A percentile compares a stretch with the other conserved stretches of the same genome.
Evolutionary conservation across 1,139 yeast species (phyloP).

Genomic region (Diutina rugosa): DNA sequence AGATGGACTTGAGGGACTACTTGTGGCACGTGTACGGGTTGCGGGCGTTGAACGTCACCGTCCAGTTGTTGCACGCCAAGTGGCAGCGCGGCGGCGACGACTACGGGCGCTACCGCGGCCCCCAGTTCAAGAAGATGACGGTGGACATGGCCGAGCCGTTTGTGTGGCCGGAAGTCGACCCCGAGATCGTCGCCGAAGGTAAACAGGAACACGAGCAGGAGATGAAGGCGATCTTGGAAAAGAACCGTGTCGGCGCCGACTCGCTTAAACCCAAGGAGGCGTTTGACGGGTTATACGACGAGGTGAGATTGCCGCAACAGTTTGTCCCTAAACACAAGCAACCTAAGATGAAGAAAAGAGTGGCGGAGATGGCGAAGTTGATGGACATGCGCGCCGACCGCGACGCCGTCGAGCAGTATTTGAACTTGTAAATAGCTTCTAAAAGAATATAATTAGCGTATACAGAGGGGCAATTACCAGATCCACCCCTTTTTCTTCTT

Average conservation of each 20-base stretch:
- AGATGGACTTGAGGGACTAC: slow-evolving; percentile 83
- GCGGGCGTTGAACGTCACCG: slow-evolving; percentile 77
- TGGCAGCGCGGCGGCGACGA: slow-evolving; percentile 49
- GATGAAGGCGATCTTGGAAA: slow-evolving; percentile 9
- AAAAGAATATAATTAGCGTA: no score
- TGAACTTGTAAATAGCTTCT: slow-evolving; percentile 7
- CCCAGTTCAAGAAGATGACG: slow-evolving; percentile 89
- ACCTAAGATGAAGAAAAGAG: slow-evolving; percentile 25
- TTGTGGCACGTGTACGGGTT: slow-evolving; percentile 79
- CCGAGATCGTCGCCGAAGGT: slow-evolving; percentile 5
- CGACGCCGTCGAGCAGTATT: slow-evolving; percentile 17
- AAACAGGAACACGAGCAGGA: neutral
- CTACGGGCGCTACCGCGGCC: slow-evolving; percentile 61
- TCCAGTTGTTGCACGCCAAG: slow-evolving; percentile 68
- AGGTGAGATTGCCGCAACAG: slow-evolving; percentile 57
- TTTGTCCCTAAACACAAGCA: slow-evolving; percentile 46
- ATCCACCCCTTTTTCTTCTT: neutral
- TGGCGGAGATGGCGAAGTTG: neutral
- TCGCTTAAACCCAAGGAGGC: slow-evolving; percentile 53
- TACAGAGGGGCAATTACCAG: neutral
- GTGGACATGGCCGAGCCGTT: slow-evolving; percentile 89
- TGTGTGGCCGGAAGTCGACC: slow-evolving; percentile 71
- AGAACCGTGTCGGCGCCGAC: slow-evolving; percentile 48
- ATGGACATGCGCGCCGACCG: slow-evolving; percentile 15
- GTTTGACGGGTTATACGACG: slow-evolving; percentile 67